Evolutionary conservation across 768 basidiomycete genomes (phyloP), one percentile per base, ranked within the genome.

Genomic region (Tulasnella sp.): DNA sequence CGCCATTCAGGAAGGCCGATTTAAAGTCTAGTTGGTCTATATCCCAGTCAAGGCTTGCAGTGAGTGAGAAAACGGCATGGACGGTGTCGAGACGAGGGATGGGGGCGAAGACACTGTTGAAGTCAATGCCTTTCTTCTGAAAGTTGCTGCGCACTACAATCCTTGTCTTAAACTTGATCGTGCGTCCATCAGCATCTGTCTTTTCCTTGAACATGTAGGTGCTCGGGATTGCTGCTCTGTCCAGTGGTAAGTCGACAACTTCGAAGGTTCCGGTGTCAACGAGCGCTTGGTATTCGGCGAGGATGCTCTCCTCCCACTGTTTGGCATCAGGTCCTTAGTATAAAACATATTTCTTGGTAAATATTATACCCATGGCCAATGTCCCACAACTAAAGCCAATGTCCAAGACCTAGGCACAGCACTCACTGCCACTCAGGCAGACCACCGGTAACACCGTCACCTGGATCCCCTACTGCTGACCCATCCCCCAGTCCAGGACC

Each of bases 181-280:
- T 41, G n/a, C 76, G 74, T 8, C 78, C 79, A 40, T 73, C 76
- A 59, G 75, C 44, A 35, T 76, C 76, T 32, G 42, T 67, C 75
- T 77, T 81, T 69, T 52, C 75, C 0, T 67, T 76, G 41, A 62
- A 81, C n/a, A 82, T 76, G 68, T 78, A 77, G 35, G 71, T 73
- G 9, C 74, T 75, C 2, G 73, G 74, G 65, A 81, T 77, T 3
- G 78, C 67, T 6, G 73, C 68, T 17, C 74, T 68, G 36, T 73
- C 77, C 8, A 68, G 41, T 1, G 79, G 79, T 37, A 75, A 67
- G 17, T 73, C 52, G 8, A 69, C 73, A 22, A 75, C 69, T 40
- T 73, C 72, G 76, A 77, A 79, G 1, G 78, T 77, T 8, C 74
- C 44, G 22, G 74, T 75, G 26, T 72, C 67, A 17, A 73, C 67